Evolutionary conservation across 2,329 filamentous ascomycete genomes (phyloP), one percentile per base, ranked within the genome.

Genomic region (Pestalotiopsis sp.): DNA sequence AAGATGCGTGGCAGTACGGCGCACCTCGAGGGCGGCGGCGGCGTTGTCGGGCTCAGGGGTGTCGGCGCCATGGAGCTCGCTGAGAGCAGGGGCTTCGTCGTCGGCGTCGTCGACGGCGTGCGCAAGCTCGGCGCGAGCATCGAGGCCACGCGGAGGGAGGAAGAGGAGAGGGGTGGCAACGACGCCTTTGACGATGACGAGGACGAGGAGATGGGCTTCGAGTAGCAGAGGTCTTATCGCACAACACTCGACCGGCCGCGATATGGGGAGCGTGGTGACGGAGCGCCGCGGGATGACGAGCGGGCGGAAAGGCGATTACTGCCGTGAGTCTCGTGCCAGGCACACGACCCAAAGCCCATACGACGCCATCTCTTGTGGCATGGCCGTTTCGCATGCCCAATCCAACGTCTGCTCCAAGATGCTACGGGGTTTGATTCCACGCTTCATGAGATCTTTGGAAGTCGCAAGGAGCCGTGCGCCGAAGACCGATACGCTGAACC

Each of bases 1-100:
- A 98, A 98, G 84, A 91, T 97, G 85, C 85, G 94, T 70, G 89
- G 88, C 45, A 93, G 92, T 71, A 90, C 93, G 14, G 87, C 90
- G 49, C 88, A 90, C 52, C 81, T 97, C 64, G 92, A 94, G 74
- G 88, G 87, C 23, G 90, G 89, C 3, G 90, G 91, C 25, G 90
- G 95, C n/a, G 88, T 93, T 68, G 87, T 92, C 77, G 88, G 84
- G 68, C 73, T 92, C 68, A 80, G 86, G 1, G 95, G 95, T 25
- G 92, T 98, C 0, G 96, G 96, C 2, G 93, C 93, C 2, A 94
- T 98, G 92, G 96, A 99, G 83, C 85, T 98, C 62, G 92, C 93
- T 0, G 95, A 98, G 82, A 93, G 91, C 67, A 87, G 95, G 75
- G 91, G 90, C 0, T 97, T 98, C 77, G 90, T 98, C 70, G 85